Percentiles rank a stretch among this genome's conserved stretches.
Evolutionary conservation across 371 early-diverging fungal species (phyloP).

Genomic region (Mortierella sp.): DNA sequence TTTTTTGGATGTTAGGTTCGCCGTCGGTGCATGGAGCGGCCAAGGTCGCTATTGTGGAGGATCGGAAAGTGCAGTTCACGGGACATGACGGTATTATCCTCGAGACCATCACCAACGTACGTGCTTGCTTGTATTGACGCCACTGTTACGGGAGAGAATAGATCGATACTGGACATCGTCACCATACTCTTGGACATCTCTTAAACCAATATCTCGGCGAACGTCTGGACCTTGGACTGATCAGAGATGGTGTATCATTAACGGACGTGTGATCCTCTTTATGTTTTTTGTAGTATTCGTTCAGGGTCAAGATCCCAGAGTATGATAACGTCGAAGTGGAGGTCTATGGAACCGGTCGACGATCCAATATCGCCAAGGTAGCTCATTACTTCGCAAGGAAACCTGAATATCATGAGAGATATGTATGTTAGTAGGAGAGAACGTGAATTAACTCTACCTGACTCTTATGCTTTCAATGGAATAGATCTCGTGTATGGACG

Average conservation of each 20-base stretch:
- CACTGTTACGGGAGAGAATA: background rate
- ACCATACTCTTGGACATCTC: too few relatives aligned
- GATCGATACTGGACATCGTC: background rate
- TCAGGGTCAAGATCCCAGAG: constrained; percentile 45
- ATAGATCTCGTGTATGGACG: constrained; percentile 65
- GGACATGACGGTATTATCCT: constrained; percentile 48
- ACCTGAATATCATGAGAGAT: background rate
- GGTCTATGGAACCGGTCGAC: constrained; percentile 51
- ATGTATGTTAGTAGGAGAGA: background rate
- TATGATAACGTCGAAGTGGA: constrained; percentile 40
- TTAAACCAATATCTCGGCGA: too few relatives aligned
- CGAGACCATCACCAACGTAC: constrained; percentile 44
- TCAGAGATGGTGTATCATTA: background rate
- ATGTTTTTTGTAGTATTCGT: constrained; percentile 29
- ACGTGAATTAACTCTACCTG: background rate
- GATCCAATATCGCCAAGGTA: constrained; percentile 44
- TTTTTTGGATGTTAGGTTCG: constrained; percentile 20
- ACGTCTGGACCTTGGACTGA: background rate
- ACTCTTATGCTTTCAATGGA: background rate
- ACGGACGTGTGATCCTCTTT: background rate
- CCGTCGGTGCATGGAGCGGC: constrained; percentile 59
- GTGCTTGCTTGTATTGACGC: background rate
- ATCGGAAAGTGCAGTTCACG: constrained; percentile 39
- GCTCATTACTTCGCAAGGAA: background rate
- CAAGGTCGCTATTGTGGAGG: constrained; percentile 54